A percentile compares a stretch with the other conserved stretches of the same genome.
Conservation (phyloP, 2,329 filamentous ascomycete species). For the Akanthomyces lecanii region DNA sequence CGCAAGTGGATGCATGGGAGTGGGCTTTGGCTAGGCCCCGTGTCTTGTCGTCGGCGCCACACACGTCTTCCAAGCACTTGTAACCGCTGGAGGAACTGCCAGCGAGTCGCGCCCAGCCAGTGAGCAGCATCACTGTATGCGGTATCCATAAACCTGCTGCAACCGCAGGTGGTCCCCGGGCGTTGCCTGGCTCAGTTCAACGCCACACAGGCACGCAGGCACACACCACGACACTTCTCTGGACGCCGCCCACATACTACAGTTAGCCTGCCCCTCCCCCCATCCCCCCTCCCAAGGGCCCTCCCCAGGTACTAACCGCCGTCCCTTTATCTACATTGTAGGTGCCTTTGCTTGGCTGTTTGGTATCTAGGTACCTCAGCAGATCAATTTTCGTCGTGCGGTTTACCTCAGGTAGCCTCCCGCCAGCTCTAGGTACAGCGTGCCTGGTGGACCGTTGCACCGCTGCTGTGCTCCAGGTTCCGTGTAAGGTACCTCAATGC, state of each 20-base stretch:
- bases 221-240: background rate
- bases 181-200: too few species aligned
- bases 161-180: too few species aligned
- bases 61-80: background rate
- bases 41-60: background rate
- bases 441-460: background rate
- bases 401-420: background rate
- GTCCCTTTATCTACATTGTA: too few species aligned
- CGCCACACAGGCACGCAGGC: background rate
- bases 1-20: background rate
- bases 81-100: background rate
- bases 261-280: background rate
- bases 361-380: too few species aligned
- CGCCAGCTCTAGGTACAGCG: background rate
- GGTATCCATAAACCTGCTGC: too few species aligned
- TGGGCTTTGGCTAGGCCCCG: constrained; percentile 2
- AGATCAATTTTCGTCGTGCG: too few species aligned
- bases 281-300: background rate
- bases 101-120: too few species aligned
- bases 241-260: background rate
- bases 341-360: too few species aligned
- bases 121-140: too few species aligned
- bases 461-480: background rate
- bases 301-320: too few species aligned
- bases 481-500: background rate